phyloP scores from a whole-genome alignment of 805 yeast genomes.

The Kuraishia floccosa region DNA sequence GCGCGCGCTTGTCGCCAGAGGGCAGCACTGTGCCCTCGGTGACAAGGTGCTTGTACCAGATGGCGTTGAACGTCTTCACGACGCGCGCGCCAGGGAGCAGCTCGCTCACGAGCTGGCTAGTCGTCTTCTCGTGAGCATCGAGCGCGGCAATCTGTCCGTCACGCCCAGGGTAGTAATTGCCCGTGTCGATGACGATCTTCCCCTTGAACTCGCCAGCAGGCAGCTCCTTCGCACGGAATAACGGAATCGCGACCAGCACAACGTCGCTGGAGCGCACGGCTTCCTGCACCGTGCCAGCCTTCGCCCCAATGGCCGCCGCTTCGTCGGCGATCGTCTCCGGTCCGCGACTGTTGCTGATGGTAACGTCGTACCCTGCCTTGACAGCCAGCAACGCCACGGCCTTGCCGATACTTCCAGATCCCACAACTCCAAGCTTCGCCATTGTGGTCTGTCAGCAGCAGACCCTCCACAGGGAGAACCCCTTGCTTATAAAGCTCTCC shows the following conservation, averaged over 20 bases:
- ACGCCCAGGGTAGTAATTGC: neutral
- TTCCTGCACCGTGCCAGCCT: neutral
- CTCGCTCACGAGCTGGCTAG: neutral
- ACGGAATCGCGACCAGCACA: neutral
- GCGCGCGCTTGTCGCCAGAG: neutral
- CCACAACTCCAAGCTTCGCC: neutral
- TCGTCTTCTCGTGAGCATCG: neutral
- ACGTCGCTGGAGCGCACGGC: neutral
- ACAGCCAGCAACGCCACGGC: neutral
- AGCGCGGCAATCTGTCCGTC: neutral
- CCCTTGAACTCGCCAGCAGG: neutral
- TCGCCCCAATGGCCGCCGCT: neutral
- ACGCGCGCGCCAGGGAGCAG: neutral
- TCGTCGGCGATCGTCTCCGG: neutral
- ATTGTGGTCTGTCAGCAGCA: too few species aligned
- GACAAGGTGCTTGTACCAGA: neutral
- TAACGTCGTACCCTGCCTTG: neutral
- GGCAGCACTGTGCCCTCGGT: neutral
- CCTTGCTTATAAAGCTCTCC: too few species aligned
- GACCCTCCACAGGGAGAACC: too few species aligned
- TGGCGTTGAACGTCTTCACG: neutral
- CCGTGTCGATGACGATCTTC: neutral
- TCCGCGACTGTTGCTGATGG: neutral
- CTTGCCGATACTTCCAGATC: neutral
- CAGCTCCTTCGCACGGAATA: neutral